Conservation (phyloP, 2,329 filamentous ascomycete genomes). For the Chaetomiaceae sp. region DNA sequence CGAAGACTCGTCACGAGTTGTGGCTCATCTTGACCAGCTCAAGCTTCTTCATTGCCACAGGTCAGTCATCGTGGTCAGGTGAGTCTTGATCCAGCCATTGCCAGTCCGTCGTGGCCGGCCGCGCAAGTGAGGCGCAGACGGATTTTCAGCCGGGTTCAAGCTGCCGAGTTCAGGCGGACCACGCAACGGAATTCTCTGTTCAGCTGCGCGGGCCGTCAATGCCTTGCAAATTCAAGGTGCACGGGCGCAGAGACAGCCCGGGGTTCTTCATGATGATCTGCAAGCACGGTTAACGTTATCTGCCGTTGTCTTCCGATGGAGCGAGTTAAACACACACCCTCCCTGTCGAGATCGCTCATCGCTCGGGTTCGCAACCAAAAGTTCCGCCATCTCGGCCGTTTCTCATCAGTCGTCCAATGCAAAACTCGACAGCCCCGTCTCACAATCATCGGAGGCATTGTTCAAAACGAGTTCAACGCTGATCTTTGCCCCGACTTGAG, state of each 20-base stretch:
- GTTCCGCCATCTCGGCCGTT: neutral
- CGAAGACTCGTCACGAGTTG: neutral
- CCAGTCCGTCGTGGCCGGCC: neutral
- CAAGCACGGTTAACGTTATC: slow-evolving; percentile 6
- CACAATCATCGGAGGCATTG: neutral
- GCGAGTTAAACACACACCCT: neutral
- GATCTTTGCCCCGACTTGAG: neutral
- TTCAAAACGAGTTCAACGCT: neutral
- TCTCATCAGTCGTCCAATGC: neutral
- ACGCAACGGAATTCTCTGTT: neutral
- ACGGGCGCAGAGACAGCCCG: slow-evolving; percentile 6
- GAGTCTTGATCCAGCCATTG: slow-evolving; percentile 2
- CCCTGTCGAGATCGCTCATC: neutral
- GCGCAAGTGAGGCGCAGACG: slow-evolving; percentile 11
- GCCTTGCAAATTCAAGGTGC: neutral
- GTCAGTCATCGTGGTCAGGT: slow-evolving; percentile 6
- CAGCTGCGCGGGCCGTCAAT: slow-evolving; percentile 15
- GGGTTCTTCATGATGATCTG: slow-evolving; percentile 23
- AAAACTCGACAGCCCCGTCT: neutral
- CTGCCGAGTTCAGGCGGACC: slow-evolving; percentile 1
- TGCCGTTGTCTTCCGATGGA: neutral
- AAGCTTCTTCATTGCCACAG: neutral
- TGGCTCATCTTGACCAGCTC: neutral
- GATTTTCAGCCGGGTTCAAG: slow-evolving; percentile 13
- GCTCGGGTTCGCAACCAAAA: neutral